Conservation (phyloP, 352 stramenopile genomes). For the Lagenidium giganteum region DNA sequence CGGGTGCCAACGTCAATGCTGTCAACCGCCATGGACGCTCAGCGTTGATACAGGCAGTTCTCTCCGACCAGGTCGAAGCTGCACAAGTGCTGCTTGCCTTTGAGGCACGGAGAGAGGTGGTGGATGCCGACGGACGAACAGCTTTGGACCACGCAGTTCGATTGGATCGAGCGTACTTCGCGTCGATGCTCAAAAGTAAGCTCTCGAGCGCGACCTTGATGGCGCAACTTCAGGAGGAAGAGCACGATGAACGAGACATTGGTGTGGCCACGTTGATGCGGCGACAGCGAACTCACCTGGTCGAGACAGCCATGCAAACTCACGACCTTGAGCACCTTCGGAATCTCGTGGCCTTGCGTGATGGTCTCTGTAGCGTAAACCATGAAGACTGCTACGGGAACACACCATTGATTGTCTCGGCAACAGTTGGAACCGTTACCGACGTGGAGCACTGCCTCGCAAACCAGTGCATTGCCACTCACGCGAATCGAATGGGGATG, state of each 20-base stretch:
- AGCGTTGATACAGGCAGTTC: constrained; percentile 42
- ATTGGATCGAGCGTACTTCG: constrained; percentile 21
- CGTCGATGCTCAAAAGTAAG: constrained; percentile 22
- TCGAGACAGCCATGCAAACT: constrained; percentile 33
- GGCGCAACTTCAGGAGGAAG: constrained; percentile 31
- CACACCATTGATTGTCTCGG: constrained; percentile 35
- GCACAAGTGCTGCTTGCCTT: constrained; percentile 36
- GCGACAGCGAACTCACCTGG: constrained; percentile 13
- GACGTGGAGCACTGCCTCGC: constrained; percentile 36
- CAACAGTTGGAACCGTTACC: constrained; percentile 13
- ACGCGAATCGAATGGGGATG: constrained; percentile 40
- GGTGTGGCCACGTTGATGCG: too few relatives aligned
- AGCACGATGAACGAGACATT: constrained; percentile 31
- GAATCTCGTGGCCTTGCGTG: constrained; percentile 28
- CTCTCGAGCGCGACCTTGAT: constrained; percentile 18
- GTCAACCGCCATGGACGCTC: constrained; percentile 22
- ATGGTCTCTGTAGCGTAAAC: constrained; percentile 33
- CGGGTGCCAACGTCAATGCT: constrained; percentile 29
- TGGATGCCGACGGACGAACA: constrained; percentile 19
- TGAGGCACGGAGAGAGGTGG: constrained; percentile 19
- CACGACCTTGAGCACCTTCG: constrained; percentile 23
- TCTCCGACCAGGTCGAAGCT: constrained; percentile 31
- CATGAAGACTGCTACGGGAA: constrained; percentile 37
- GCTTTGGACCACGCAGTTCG: constrained; percentile 32
- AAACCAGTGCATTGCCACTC: constrained; percentile 29